Evolutionary conservation across 1,284 basidiomycete species (phyloP), one percentile per base, ranked within the genome.

Genomic region (Microbotryum lychnidis-dioicae): DNA sequence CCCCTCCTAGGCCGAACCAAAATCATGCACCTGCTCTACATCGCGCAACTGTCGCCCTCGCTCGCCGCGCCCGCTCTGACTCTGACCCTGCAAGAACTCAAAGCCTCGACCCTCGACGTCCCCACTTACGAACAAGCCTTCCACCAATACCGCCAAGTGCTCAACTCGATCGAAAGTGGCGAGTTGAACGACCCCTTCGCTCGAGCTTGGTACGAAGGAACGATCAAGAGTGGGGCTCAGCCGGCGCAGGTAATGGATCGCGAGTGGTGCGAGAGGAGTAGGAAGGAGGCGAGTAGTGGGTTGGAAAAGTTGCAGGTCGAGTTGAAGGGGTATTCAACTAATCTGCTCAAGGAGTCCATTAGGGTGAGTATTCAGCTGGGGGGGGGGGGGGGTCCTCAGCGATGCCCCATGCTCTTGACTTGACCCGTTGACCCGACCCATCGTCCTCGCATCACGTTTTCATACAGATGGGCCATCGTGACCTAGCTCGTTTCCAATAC

Each of bases 301-400:
- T 79, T 80, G 60, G 82, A 82, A 31, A 88, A 86, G 75, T 78
- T 93, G 56, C 88, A 91, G 75, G 84, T 89, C 12, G 91, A 93
- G 75, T 79, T 94, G 72, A 91, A 90, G 80, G 87, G 86, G 18
- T 92, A 92, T 72, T 81, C 84, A 63, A 89, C 87, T 71, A 93
- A 91, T 73, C 85, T 91, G 82, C 91, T 93, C 78, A 92, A 91
- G 75, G 91, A 94, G 79, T 91, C 89, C 79, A 90, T 91, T 70
- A 80, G 91, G 67, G 88, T 90, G 37, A 25, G 46, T 27, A n/a
- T 57, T 31, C 31, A 31, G 31, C 31, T 31, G 29, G 7, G 29
- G 29, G 29, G 47, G 16, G 21, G 29, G 12, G 29, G 49, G 46
- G n/a, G 27, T 3, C 10, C 18, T 47, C 23, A 48, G 21, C 6